These are phyloP conservation scores for Salix caprea DNA, from an alignment of 345 rosid species.

Conservation along the genomic window DNA sequence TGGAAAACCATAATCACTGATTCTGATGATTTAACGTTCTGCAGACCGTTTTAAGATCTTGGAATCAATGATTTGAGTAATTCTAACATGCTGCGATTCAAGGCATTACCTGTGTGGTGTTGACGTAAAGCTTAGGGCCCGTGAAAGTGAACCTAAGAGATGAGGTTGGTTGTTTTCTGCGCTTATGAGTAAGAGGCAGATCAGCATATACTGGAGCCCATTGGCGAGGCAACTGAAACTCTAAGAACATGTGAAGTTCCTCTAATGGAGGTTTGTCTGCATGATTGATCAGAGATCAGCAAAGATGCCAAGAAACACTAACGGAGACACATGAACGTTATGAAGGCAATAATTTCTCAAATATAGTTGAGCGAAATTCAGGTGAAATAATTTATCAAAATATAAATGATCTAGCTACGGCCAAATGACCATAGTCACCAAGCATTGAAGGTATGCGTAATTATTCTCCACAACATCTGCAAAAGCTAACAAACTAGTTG, in stretches of 20 bases:
- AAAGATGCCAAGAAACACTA: neutral
- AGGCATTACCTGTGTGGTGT: conserved; percentile 53
- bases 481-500: conserved; percentile 1
- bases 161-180: conserved; percentile 60
- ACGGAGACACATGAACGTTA: neutral
- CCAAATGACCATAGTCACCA: neutral
- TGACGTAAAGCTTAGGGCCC: conserved; percentile 93
- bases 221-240: conserved; percentile 90
- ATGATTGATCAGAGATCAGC: conserved; percentile 10
- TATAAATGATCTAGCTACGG: neutral
- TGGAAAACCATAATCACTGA: neutral
- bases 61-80: neutral
- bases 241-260: conserved; percentile 85
- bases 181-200: conserved; percentile 76
- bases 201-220: conserved; percentile 98
- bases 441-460: neutral
- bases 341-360: neutral
- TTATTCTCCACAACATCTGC: neutral
- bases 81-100: conserved; percentile 2
- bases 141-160: conserved; percentile 73
- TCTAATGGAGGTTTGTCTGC: conserved; percentile 93
- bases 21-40: neutral
- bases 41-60: neutral
- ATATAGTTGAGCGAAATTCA: neutral
- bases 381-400: neutral